phyloP scores from a whole-genome alignment of 148 eudicot genomes.

The Persicaria tinctoria region DNA sequence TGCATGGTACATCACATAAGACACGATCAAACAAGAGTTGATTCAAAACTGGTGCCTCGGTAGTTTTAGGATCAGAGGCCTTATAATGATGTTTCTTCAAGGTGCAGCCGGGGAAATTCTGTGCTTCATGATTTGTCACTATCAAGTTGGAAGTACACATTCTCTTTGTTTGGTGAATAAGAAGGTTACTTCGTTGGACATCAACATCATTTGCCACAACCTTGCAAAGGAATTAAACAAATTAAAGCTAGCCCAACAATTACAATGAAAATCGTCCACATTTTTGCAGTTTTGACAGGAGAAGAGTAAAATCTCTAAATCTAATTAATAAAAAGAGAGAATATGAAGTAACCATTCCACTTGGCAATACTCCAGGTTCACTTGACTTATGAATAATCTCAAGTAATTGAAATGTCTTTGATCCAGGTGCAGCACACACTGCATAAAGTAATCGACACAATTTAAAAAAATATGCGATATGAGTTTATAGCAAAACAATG shows the following conservation, averaged over 20 bases:
- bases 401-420: conserved; percentile 92
- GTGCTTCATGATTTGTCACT: conserved; percentile 97
- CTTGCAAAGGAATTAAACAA: conserved; percentile 27
- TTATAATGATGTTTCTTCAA: conserved; percentile 40
- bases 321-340: not conserved
- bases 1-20: conserved; percentile 97
- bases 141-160: conserved; percentile 97
- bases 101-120: conserved; percentile 90
- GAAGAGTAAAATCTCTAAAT: not conserved
- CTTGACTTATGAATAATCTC: conserved; percentile 74
- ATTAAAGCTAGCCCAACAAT: not conserved
- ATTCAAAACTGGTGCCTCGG: conserved; percentile 32
- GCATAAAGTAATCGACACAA: conserved; percentile 23
- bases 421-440: conserved; percentile 99
- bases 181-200: conserved; percentile 97
- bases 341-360: conserved; percentile 60
- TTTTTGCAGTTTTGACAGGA: not conserved
- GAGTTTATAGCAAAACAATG: not conserved
- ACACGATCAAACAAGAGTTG: conserved; percentile 94
- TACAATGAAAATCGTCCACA: conserved; percentile 5
- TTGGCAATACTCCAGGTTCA: conserved; percentile 54
- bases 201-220: conserved; percentile 97
- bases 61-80: conserved; percentile 27
- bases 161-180: conserved; percentile 97
- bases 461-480: not conserved